Conservation (phyloP, 192 early-diverging fungal species). For the Lunasporangiospora selenospora region DNA sequence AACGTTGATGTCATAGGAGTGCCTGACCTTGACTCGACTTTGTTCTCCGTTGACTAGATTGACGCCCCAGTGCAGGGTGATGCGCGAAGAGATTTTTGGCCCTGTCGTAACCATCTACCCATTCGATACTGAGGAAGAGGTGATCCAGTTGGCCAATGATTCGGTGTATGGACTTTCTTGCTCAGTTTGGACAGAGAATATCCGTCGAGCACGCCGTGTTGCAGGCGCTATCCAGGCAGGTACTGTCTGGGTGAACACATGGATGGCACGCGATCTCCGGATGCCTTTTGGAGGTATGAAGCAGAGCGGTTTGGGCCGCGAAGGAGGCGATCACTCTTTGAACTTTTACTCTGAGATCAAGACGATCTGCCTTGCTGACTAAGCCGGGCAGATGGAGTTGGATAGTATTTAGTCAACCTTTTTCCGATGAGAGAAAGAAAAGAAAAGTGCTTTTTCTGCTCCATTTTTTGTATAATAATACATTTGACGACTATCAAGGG, state of each 20-base stretch:
- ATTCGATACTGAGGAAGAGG: constrained; percentile 80
- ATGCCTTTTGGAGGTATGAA: constrained; percentile 84
- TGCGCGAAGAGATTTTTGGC: constrained; percentile 85
- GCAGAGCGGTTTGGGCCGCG: constrained; percentile 68
- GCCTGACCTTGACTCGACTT: neutral
- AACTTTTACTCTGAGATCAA: constrained; percentile 75
- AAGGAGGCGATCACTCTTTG: constrained; percentile 67
- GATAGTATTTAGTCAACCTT: too few relatives aligned
- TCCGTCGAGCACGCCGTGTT: constrained; percentile 61
- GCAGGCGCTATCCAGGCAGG: constrained; percentile 69
- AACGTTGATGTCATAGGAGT: neutral
- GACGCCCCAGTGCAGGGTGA: constrained; percentile 44
- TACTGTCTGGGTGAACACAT: constrained; percentile 83
- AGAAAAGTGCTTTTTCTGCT: too few relatives aligned
- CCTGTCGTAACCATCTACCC: constrained; percentile 78
- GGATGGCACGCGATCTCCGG: constrained; percentile 73
- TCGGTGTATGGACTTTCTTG: constrained; percentile 74
- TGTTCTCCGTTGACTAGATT: constrained; percentile 25
- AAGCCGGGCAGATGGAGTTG: too few relatives aligned
- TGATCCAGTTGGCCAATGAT: constrained; percentile 68
- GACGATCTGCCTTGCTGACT: constrained; percentile 55
- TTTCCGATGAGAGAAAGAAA: too few relatives aligned
- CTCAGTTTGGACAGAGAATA: constrained; percentile 75
- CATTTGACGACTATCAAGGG: too few relatives aligned
- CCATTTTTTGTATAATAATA: too few relatives aligned